Evolutionary conservation across 306 rosid species (phyloP).

Genomic region (Arachis stenosperma): DNA sequence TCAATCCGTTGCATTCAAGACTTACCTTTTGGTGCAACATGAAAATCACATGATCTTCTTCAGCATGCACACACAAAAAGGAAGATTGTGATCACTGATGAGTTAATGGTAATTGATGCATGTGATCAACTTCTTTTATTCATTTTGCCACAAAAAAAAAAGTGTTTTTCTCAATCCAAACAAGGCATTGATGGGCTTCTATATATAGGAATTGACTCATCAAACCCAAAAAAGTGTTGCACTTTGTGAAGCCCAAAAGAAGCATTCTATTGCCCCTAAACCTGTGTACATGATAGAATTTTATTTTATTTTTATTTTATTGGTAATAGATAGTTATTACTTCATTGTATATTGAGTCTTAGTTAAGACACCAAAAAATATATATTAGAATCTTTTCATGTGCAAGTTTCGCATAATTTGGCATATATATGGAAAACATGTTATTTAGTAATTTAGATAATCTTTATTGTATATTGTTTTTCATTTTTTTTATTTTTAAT

Average conservation of each 20-base stretch:
- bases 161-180: neutral
- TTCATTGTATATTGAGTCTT: neutral
- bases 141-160: neutral
- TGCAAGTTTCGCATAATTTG: neutral
- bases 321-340: neutral
- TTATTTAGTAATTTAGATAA: too few species aligned
- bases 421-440: neutral
- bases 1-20: too few species aligned
- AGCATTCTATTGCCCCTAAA: neutral
- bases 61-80: neutral
- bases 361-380: too few species aligned
- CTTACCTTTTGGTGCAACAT: neutral
- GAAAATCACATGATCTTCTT: constrained; percentile 30
- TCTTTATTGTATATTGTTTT: too few species aligned
- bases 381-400: neutral
- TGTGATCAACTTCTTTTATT: neutral
- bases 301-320: neutral
- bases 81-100: neutral
- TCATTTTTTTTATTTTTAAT: neutral
- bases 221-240: constrained; percentile 34
- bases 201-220: constrained; percentile 26
- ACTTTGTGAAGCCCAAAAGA: neutral
- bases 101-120: neutral
- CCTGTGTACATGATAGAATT: constrained; percentile 36
- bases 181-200: constrained; percentile 12